phyloP scores from a whole-genome alignment of 192 early-diverging fungal genomes.

The Chytriomyces sp. region DNA sequence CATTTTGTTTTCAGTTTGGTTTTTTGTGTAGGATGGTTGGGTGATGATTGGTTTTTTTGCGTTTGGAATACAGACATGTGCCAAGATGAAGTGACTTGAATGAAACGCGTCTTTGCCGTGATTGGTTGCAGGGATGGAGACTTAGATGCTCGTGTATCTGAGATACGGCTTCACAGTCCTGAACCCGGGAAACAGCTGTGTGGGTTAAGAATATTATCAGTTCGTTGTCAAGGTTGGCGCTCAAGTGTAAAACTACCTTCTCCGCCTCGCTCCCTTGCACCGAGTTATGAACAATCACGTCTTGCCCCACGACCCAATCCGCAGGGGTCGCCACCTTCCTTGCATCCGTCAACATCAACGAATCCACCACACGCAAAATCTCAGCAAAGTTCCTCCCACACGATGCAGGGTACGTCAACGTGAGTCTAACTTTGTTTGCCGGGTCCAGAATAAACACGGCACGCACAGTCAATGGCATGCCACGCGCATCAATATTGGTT shows the following conservation, averaged over 20 bases:
- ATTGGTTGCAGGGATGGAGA: not conserved
- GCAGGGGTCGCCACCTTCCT: slow-evolving; percentile 92
- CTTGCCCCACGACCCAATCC: slow-evolving; percentile 86
- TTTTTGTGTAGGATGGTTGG: no score
- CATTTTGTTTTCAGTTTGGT: no score
- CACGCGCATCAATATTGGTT: slow-evolving; percentile 84
- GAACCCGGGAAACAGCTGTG: slow-evolving; percentile 79
- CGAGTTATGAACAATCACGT: slow-evolving; percentile 88
- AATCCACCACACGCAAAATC: slow-evolving; percentile 91
- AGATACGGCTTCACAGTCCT: slow-evolving; percentile 85
- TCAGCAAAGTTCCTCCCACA: slow-evolving; percentile 96
- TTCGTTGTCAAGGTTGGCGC: not conserved
- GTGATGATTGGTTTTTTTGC: no score
- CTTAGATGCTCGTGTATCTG: slow-evolving; percentile 54
- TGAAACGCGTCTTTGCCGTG: not conserved
- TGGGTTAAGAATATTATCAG: not conserved
- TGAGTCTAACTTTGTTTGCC: slow-evolving; percentile 85
- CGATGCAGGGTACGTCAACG: slow-evolving; percentile 91
- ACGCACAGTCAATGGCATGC: slow-evolving; percentile 94
- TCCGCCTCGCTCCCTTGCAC: slow-evolving; percentile 80
- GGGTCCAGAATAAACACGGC: slow-evolving; percentile 96
- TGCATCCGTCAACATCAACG: slow-evolving; percentile 87
- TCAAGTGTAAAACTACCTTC: slow-evolving; percentile 14
- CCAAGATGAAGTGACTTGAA: not conserved
- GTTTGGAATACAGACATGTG: no score